These are phyloP conservation scores for Microstegium vimineum DNA, from an alignment of 176 grass and related monocot species.

Conservation along the genomic window DNA sequence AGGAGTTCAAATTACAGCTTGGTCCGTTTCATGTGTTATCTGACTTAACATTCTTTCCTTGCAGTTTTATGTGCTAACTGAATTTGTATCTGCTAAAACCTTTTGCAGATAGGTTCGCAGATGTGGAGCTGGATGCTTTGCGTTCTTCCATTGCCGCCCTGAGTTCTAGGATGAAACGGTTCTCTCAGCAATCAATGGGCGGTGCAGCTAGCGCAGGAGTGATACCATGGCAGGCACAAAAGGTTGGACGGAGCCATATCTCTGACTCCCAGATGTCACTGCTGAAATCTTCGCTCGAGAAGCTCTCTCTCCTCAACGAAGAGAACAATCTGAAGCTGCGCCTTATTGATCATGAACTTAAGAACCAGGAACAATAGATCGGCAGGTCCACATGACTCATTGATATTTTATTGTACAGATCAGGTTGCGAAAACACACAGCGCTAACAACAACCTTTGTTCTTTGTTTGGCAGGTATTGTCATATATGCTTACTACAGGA, in stretches of 20 bases:
- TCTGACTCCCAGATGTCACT: constrained; percentile 61
- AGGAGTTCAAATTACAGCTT: constrained; percentile 83
- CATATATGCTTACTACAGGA: background rate
- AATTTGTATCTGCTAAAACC: background rate
- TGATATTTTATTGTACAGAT: background rate
- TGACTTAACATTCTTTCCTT: background rate
- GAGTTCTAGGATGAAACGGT: constrained; percentile 63
- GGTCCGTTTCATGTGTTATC: constrained; percentile 38
- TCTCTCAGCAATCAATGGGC: constrained; percentile 9
- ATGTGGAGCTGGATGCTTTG: constrained; percentile 80
- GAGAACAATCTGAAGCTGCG: constrained; percentile 71
- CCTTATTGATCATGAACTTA: constrained; percentile 64
- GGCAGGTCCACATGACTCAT: background rate
- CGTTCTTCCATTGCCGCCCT: constrained; percentile 66
- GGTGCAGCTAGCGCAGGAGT: background rate
- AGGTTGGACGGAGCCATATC: constrained; percentile 30
- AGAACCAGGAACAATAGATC: constrained; percentile 61
- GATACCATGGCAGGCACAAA: constrained; percentile 28
- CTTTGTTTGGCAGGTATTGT: too few species aligned
- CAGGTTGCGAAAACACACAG: too few species aligned
- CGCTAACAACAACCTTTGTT: too few species aligned
- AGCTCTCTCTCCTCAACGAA: constrained; percentile 65
- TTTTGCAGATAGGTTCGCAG: constrained; percentile 67
- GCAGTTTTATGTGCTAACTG: constrained; percentile 1
- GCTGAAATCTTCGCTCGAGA: constrained; percentile 77